Evolutionary conservation across 2,329 filamentous ascomycete genomes (phyloP), one percentile per base, ranked within the genome.

Genomic region (Colletotrichum sp.): DNA sequence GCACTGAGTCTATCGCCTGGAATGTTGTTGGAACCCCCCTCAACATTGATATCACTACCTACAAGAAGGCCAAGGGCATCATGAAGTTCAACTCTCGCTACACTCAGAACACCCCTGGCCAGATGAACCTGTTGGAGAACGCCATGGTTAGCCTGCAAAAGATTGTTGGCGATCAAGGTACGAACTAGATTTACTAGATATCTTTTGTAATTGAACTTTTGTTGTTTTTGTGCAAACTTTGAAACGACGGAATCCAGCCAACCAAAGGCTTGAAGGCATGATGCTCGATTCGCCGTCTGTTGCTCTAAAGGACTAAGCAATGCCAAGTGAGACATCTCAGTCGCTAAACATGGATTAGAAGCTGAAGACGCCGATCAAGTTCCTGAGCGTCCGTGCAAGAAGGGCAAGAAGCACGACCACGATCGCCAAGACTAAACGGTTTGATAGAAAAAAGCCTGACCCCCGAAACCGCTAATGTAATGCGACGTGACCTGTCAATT

Each of bases 41-140:
- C 4, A 81, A 82, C 56, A 83, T 92, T 76, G 83, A 86, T 75
- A 84, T 89, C 10, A 81, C 82, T 5, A 89, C 87, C n/a, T 92
- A 84, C 80, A 86, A 88, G 78, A 83, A 82, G 63, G 87, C 90
- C 71, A 90, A 91, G 81, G 82, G 80, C 36, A 86, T 92, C 56
- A 82, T 90, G 68, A 89, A 88, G 78, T 92, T 89, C 82, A 92
- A 92, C 81, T 82, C 88, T 3, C 84, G 90, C 7, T 89, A 87
- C 78, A 87, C 87, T 2, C 90, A 92, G 82, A 90, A 89, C 77
- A 69, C 77, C 4, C 85, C 87, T 12, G 87, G 88, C 13, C 69
- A 82, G 71, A 79, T 82, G 8, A 90, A 90, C 78, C 80, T 90
- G 43, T 76, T 89, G 65, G 64, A 74, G n/a, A 74, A 73, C 59